These are phyloP conservation scores for Aspergillus fumigatiaffinis DNA, from an alignment of 2,329 filamentous ascomycete genomes.

Conservation along the genomic window DNA sequence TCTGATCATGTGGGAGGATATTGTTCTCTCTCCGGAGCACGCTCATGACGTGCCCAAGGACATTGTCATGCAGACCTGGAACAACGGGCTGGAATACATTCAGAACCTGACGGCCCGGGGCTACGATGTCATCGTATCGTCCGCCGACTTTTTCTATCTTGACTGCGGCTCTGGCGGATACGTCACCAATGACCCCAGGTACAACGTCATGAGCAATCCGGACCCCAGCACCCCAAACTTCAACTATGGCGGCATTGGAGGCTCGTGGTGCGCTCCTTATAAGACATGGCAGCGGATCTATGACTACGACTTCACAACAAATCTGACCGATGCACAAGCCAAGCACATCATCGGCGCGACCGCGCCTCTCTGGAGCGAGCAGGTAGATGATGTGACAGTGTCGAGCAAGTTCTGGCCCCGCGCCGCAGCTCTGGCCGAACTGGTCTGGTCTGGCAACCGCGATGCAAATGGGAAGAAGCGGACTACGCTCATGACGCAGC, in stretches of 20 bases:
- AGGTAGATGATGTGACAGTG: conserved; percentile 52
- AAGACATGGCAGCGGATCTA: conserved; percentile 61
- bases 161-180: conserved; percentile 55
- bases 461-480: conserved; percentile 49
- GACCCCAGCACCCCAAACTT: conserved; percentile 45
- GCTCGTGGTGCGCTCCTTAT: conserved; percentile 57
- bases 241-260: conserved; percentile 53
- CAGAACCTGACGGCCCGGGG: conserved; percentile 48
- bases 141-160: conserved; percentile 54
- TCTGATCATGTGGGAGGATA: conserved; percentile 57
- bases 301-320: conserved; percentile 53
- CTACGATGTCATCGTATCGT: conserved; percentile 55
- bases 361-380: conserved; percentile 53
- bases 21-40: conserved; percentile 43
- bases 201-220: conserved; percentile 53
- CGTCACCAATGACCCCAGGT: conserved; percentile 54
- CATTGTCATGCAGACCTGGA: conserved; percentile 54
- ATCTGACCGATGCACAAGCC: conserved; percentile 46
- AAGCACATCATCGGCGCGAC: conserved; percentile 51
- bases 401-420: conserved; percentile 54
- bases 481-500: conserved; percentile 52
- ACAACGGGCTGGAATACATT: conserved; percentile 51
- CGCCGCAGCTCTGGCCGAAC: conserved; percentile 53
- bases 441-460: conserved; percentile 54
- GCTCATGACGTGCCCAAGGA: conserved; percentile 49